Conservation (phyloP, 108 stramenopile genomes). For the Mediolabrus comicus region DNA sequence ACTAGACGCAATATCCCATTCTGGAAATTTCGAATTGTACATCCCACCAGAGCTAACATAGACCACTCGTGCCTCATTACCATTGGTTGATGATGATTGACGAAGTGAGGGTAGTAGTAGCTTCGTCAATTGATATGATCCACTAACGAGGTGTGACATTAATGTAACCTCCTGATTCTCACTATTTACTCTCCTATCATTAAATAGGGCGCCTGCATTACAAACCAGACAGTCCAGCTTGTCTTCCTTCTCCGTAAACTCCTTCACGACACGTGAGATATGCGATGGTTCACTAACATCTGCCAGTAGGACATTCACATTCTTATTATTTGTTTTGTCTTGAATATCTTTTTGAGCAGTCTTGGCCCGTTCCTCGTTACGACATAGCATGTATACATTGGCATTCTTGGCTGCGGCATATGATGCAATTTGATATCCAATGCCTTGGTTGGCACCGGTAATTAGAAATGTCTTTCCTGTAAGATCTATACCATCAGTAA, state of each 20-base stretch:
- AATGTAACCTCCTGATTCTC: slow-evolving; percentile 90
- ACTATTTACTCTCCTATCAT: slow-evolving; percentile 70
- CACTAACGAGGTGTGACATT: slow-evolving; percentile 84
- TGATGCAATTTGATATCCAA: slow-evolving; percentile 86
- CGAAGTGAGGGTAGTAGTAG: slow-evolving; percentile 59
- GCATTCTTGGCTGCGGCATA: slow-evolving; percentile 84
- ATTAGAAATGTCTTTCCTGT: slow-evolving; percentile 72
- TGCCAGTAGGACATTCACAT: slow-evolving; percentile 57
- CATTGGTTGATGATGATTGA: slow-evolving; percentile 28
- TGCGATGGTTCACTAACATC: slow-evolving; percentile 71
- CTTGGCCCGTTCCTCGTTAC: slow-evolving; percentile 82
- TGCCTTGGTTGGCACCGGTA: slow-evolving; percentile 87
- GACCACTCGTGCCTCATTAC: slow-evolving; percentile 49
- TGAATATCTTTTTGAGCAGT: slow-evolving; percentile 73
- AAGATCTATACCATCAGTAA: slow-evolving; percentile 75
- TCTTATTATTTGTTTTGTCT: slow-evolving; percentile 54
- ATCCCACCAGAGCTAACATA: slow-evolving; percentile 81
- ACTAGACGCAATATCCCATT: slow-evolving; percentile 72
- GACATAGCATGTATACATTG: slow-evolving; percentile 89
- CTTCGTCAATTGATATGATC: slow-evolving; percentile 78
- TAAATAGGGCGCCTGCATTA: slow-evolving; percentile 90
- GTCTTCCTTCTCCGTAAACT: slow-evolving; percentile 58
- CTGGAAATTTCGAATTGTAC: slow-evolving; percentile 89
- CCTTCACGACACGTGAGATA: slow-evolving; percentile 54
- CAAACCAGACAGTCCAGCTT: slow-evolving; percentile 86